phyloP scores from a whole-genome alignment of 2,329 filamentous ascomycete genomes.

The Pseudocercospora musae region DNA sequence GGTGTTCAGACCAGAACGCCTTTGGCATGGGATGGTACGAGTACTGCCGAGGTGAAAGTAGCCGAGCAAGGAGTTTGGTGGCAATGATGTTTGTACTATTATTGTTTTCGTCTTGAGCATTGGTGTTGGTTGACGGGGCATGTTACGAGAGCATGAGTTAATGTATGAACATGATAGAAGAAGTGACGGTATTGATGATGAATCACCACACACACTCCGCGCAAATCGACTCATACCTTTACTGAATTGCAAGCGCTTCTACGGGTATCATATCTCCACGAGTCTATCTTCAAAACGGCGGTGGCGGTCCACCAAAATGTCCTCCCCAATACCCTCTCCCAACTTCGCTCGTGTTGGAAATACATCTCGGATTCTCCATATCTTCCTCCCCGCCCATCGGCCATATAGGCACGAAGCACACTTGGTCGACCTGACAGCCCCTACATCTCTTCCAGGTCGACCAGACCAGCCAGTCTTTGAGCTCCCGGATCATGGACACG shows the following conservation, averaged over 20 bases:
- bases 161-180: neutral
- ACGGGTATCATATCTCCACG: neutral
- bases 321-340: slow-evolving; percentile 25
- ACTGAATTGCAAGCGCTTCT: neutral
- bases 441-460: slow-evolving; percentile 57
- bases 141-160: neutral
- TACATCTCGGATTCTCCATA: slow-evolving; percentile 50
- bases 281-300: neutral
- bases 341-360: slow-evolving; percentile 27
- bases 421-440: slow-evolving; percentile 52
- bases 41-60: neutral
- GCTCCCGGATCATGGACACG: slow-evolving; percentile 33
- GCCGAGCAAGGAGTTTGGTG: neutral
- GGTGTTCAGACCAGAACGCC: neutral
- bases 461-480: slow-evolving; percentile 57
- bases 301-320: neutral
- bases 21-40: neutral
- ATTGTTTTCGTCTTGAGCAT: neutral
- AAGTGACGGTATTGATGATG: neutral
- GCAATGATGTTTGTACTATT: neutral
- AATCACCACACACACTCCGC: neutral
- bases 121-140: neutral
- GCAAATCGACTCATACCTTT: neutral
- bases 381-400: slow-evolving; percentile 56
- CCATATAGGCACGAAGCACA: slow-evolving; percentile 64